phyloP scores from a whole-genome alignment of 2,329 filamentous ascomycete species.

The Colletotrichum sp. region DNA sequence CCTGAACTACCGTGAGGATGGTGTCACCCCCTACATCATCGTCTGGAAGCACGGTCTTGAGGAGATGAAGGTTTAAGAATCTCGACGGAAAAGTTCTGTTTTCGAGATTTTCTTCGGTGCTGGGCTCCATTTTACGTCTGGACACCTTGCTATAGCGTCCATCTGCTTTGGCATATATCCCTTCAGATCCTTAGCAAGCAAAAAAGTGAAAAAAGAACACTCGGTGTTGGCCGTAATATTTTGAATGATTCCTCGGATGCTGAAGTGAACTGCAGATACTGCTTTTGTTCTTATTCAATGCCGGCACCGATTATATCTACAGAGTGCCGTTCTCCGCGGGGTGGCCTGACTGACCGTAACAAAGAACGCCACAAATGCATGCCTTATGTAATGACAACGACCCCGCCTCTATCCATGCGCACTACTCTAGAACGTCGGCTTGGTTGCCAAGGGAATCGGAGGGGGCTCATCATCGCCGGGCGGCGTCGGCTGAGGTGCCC shows the following conservation, averaged over 20 bases:
- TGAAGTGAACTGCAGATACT: not conserved
- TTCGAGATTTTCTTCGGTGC: slow-evolving; percentile 17
- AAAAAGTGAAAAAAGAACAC: slow-evolving; percentile 19
- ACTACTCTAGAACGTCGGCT: slow-evolving; percentile 46
- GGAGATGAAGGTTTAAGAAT: slow-evolving; percentile 86
- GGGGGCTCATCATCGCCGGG: slow-evolving; percentile 44
- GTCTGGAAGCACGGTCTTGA: slow-evolving; percentile 95
- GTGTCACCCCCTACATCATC: slow-evolving; percentile 85
- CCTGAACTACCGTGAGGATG: slow-evolving; percentile 98
- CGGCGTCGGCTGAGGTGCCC: slow-evolving; percentile 7
- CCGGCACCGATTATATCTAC: not conserved
- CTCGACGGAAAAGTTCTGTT: slow-evolving; percentile 1
- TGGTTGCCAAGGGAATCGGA: slow-evolving; percentile 57
- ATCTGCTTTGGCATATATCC: slow-evolving; percentile 25
- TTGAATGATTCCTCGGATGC: not conserved
- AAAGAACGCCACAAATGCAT: slow-evolving; percentile 17
- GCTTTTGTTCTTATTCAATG: not conserved
- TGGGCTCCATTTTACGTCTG: not conserved
- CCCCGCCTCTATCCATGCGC: not conserved
- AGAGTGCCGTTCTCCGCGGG: not conserved
- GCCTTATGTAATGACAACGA: not conserved
- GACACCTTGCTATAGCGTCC: slow-evolving; percentile 18
- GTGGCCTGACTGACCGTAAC: not conserved
- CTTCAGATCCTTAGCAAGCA: slow-evolving; percentile 22
- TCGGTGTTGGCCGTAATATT: slow-evolving; percentile 11